Evolutionary conservation across 768 basidiomycete species (phyloP), one percentile per base, ranked within the genome.

Genomic region (Auriscalpium microsporum): DNA sequence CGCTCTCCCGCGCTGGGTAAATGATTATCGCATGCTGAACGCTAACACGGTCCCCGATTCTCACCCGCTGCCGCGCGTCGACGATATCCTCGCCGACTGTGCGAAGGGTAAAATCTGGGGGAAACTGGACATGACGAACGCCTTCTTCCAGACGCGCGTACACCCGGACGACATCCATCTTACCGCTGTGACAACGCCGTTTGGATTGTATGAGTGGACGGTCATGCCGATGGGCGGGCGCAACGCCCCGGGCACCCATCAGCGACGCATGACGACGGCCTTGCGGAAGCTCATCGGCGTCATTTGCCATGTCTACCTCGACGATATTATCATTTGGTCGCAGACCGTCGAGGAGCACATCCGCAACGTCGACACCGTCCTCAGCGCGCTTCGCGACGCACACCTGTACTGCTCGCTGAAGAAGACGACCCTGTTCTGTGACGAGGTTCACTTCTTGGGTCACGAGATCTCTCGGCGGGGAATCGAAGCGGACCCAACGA

Each of bases 111-210:
- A 28, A 7, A 28, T 28, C 7, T 28, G 28, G 28, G 28, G 28
- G 1, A 28, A 28, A 28, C 28, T 28, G 1, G 28, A 28, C 28
- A 28, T 28, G 28, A 28, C 28, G 2, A 28, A 28, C 28, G 28
- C 28, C 28, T 28, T 28, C 7, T 28, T 28, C 5, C 28, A 28
- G 28, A 28, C 4, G 4, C 28, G 28, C 7, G 54, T 66, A 0
- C 50, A 57, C 14, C 52, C 51, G 0, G 57, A 63, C 8, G 47
- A 62, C 36, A 48, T 64, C 0, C 44, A 57, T 0, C 64, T 67
- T 17, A 75, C 73, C 0, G 75, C 73, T 0, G 71, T 77, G 0
- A 58, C 59, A 0, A 78, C 73, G 0, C 74, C 69, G 0, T 69
- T 69, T 28, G 72, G 77, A 0, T 52, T 66, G 0, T 78, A 69